These are phyloP conservation scores for Ustilago bromivora DNA, from an alignment of 1,284 basidiomycete species.

Conservation along the genomic window DNA sequence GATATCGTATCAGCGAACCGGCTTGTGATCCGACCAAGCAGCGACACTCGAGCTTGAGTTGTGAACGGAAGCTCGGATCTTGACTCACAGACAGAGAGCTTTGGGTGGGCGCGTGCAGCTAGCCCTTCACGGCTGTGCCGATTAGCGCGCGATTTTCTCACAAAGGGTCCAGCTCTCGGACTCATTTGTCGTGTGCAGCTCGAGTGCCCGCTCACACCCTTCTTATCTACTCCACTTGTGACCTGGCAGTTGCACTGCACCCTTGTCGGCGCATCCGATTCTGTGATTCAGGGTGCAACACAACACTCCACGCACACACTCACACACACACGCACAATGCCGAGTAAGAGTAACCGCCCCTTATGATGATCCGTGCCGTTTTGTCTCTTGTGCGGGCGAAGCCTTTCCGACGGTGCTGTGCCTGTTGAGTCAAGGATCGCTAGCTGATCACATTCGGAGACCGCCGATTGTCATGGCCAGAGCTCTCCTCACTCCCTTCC, in stretches of 20 bases:
- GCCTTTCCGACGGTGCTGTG: not conserved
- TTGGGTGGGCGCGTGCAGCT: too few species aligned
- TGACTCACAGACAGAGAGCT: not conserved
- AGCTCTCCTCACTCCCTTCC: not conserved
- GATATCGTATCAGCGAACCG: conserved; percentile 1
- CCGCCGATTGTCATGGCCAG: conserved; percentile 10
- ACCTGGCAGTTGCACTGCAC: conserved; percentile 7
- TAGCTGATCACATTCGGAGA: conserved; percentile 2
- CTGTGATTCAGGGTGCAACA: conserved; percentile 8
- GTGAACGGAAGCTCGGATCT: conserved; percentile 2
- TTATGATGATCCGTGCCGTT: conserved; percentile 10
- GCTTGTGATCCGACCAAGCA: not conserved
- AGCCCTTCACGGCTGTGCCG: not conserved
- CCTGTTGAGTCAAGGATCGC: not conserved
- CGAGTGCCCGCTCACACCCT: not conserved
- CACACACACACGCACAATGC: not conserved
- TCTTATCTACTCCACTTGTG: conserved; percentile 12
- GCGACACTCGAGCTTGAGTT: not conserved
- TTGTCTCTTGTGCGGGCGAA: not conserved
- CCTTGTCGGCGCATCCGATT: conserved; percentile 9
- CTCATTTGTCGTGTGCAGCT: conserved; percentile 1
- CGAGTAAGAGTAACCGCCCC: conserved; percentile 1
- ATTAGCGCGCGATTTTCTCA: not conserved
- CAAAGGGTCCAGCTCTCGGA: not conserved
- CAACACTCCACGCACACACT: too few species aligned